These are phyloP conservation scores for Picochlorum sp. DNA, from an alignment of 139 green algal species.

Conservation along the genomic window DNA sequence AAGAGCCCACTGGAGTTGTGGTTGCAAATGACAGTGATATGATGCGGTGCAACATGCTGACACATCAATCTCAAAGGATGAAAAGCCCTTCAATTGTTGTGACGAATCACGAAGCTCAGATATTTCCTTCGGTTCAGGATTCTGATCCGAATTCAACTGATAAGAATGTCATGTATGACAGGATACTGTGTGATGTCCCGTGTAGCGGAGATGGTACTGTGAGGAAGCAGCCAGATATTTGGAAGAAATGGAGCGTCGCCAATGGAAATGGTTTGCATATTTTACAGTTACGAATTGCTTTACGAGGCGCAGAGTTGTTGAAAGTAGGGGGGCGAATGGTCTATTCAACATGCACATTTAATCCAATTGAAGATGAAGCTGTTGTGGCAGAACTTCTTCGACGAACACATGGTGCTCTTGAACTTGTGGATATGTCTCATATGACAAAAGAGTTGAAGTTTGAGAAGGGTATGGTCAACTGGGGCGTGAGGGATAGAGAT, in stretches of 20 bases:
- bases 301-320: constrained; percentile 73
- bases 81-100: constrained; percentile 80
- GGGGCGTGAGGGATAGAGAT: constrained; percentile 62
- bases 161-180: constrained; percentile 61
- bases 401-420: constrained; percentile 45
- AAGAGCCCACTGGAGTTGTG: constrained; percentile 61
- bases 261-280: constrained; percentile 85
- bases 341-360: constrained; percentile 97
- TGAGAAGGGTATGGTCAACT: constrained; percentile 59
- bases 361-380: constrained; percentile 97
- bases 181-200: constrained; percentile 95
- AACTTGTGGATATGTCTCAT: constrained; percentile 77
- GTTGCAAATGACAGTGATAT: constrained; percentile 94
- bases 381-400: constrained; percentile 87
- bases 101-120: constrained; percentile 86
- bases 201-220: constrained; percentile 96
- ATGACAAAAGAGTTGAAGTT: constrained; percentile 71
- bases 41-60: constrained; percentile 93
- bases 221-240: constrained; percentile 96
- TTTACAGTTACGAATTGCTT: constrained; percentile 78
- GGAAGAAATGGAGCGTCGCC: constrained; percentile 66
- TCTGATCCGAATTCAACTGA: constrained; percentile 11
- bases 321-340: constrained; percentile 88
- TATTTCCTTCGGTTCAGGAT: constrained; percentile 50
- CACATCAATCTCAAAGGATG: constrained; percentile 94